These are phyloP conservation scores for Neofusicoccum sp. DNA, from an alignment of 2,329 filamentous ascomycete species.

Conservation along the genomic window DNA sequence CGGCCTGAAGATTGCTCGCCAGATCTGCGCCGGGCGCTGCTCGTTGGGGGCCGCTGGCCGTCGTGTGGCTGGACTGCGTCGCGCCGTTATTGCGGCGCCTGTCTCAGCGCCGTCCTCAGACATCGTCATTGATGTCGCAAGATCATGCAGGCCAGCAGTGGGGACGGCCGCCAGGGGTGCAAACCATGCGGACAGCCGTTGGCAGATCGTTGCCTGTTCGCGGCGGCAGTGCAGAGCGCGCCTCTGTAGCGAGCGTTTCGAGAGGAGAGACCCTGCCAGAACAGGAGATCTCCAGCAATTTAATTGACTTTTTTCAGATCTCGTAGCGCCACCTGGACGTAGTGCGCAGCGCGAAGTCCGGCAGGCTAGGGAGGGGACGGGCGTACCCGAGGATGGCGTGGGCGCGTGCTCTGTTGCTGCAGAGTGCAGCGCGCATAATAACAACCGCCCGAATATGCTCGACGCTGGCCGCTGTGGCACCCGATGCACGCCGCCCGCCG, in stretches of 20 bases:
- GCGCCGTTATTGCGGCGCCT: constrained; percentile 6
- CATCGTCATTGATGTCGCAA: constrained; percentile 8
- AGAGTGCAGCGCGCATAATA: not conserved
- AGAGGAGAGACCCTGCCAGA: constrained; percentile 3
- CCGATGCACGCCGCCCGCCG: not conserved
- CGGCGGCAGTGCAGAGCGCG: not conserved
- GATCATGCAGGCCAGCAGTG: constrained; percentile 4
- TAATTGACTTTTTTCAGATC: constrained; percentile 13
- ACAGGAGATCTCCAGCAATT: constrained; percentile 13
- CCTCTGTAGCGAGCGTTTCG: not conserved
- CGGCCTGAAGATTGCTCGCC: not conserved
- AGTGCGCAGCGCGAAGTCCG: not conserved
- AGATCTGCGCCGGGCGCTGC: not conserved
- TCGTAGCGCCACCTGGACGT: not conserved
- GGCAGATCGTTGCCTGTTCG: not conserved
- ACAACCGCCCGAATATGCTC: not conserved
- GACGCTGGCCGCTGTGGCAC: not conserved
- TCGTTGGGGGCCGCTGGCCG: not conserved
- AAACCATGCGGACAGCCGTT: not conserved
- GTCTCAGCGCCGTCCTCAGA: not conserved
- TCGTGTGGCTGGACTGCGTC: not conserved
- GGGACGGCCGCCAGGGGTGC: not conserved
- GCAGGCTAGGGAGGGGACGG: constrained; percentile 1
- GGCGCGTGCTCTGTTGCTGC: not conserved
- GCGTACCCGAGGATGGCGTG: constrained; percentile 9